Percentiles rank a stretch among this genome's conserved stretches.
Evolutionary conservation across 768 basidiomycete genomes (phyloP).

Genomic region (Candolleomyces efflorescens): DNA sequence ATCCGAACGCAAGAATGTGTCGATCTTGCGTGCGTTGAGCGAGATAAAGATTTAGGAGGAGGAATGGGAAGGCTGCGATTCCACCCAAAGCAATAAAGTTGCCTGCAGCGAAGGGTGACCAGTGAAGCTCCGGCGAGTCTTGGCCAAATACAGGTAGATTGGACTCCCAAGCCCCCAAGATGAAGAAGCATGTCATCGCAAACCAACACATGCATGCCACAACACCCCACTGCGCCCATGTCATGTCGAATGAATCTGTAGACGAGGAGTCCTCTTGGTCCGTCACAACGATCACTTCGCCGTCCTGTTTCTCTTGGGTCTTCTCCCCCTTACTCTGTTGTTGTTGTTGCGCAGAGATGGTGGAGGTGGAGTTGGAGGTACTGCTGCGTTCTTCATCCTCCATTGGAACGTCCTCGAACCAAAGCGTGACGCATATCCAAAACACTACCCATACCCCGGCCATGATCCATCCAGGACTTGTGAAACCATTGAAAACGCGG

Average conservation of each 20-base stretch:
- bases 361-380: background rate
- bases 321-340: background rate
- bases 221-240: slow-evolving; percentile 40
- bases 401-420: slow-evolving; percentile 37
- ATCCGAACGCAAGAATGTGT: slow-evolving; percentile 49
- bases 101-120: slow-evolving; percentile 59
- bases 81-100: slow-evolving; percentile 72
- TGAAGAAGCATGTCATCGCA: slow-evolving; percentile 65
- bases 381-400: background rate
- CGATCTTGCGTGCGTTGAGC: slow-evolving; percentile 60
- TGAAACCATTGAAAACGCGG: slow-evolving; percentile 60
- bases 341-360: background rate
- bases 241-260: slow-evolving; percentile 6
- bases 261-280: slow-evolving; percentile 5
- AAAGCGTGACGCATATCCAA: slow-evolving; percentile 33
- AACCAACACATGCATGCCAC: slow-evolving; percentile 66
- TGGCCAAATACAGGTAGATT: slow-evolving; percentile 63
- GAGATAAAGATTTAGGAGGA: slow-evolving; percentile 54
- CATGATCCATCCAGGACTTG: slow-evolving; percentile 66
- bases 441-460: slow-evolving; percentile 48
- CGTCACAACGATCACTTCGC: background rate
- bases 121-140: slow-evolving; percentile 34
- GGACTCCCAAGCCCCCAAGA: slow-evolving; percentile 66
- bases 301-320: background rate
- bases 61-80: slow-evolving; percentile 59